Base-by-base conservation (phyloP, 2,329 filamentous ascomycete genomes). In the Teratosphaeria viscida region DNA sequence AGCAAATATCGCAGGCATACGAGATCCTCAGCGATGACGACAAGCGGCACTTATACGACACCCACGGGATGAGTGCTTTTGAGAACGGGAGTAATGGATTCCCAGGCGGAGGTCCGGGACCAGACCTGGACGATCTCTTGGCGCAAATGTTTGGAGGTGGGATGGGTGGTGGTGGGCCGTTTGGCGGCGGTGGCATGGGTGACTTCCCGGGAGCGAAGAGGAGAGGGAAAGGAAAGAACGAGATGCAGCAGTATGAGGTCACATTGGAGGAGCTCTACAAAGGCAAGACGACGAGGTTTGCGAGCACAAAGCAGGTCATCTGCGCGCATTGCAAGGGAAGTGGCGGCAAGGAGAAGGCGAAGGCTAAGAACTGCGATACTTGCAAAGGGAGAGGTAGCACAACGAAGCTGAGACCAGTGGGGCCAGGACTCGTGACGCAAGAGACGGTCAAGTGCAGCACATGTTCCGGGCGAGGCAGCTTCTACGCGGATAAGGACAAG, bases 21-120 rank as follows among this genome's bases (percentile, higher is more conserved):
- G 94, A 99, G 73, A 97, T 99, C 72, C 90, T 99, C 59, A 88
- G 85, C 77, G 92, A 99, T 80, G 92, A 97, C 64, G 85, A 97
- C 63, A 96, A 95, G 75, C 88, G 94, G 70, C 82, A 89, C 59
- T 77, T 95, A 63, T 99, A 99, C 79, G 94, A 99, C 72, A 86
- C 85, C 63, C 90, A 96, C 72, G 94, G 94, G 77, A 96, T 97
- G 92, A 84, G 89, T 52, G 94, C 92, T 61, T 97, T 99, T 72
- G 91, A 96, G 72, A 84, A 88, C 56, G 85, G 84, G 58, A 57
- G 43, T 53, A 82, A 84, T 60, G 86, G 87, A 57, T 80, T 79
- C 49, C 79, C 79, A 71, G 85, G 83, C 26, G 86, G 85, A 19
- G 79, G 74, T 55, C 81, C 81, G n/a, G 89, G 85, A 49, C 84